Evolutionary conservation across 441 rosid genomes (phyloP), one percentile per base, ranked within the genome.

Genomic region (Brassica hybrid): DNA sequence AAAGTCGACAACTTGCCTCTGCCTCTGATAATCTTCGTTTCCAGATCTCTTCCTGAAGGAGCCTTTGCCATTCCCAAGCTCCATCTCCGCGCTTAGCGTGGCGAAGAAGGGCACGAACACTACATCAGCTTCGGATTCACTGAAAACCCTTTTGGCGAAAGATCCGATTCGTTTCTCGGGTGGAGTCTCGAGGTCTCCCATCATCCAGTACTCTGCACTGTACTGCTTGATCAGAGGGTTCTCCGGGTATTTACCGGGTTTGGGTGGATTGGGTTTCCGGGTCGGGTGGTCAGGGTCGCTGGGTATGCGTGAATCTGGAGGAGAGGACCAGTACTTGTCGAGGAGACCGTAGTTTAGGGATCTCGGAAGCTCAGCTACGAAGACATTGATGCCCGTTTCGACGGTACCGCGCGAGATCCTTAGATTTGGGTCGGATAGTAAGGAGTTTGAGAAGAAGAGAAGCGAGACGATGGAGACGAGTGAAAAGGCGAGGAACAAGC

Each of bases 191-290:
- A 93, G 83, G 80, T 94, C 98, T 1, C 89, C 92, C 73, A 88
- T 62, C 78, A 94, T 85, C 99, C 99, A 94, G 69, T 90, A 91
- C 91, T 94, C 98, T 1, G 97, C 97, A 45, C 96, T 92, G 81
- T 94, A 94, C 80, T 94, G 98, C 80, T 91, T 91, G 63, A 92
- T 90, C 82, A 94, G 69, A 2, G 98, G 95, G 63, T 88, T 94
- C 81, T 88, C 94, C 2, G 96, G 88, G 72, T 83, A 85, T 7
- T 80, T 72, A 13, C 16, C 56, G 73, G 70, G 45, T 57, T 75
- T 80, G 19, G 67, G 75, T 32, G 11, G 73, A 27, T 18, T 75
- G 71, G 78, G 14, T 18, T 62, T 58, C 7, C 66, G 71, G 74
- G 69, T 67, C 50, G 71, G 83, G 77, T 82, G 50, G 2, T 43